Evolutionary conservation across 2,329 filamentous ascomycete species (phyloP), one percentile per base, ranked within the genome.

Genomic region (Metarhizium sp.): DNA sequence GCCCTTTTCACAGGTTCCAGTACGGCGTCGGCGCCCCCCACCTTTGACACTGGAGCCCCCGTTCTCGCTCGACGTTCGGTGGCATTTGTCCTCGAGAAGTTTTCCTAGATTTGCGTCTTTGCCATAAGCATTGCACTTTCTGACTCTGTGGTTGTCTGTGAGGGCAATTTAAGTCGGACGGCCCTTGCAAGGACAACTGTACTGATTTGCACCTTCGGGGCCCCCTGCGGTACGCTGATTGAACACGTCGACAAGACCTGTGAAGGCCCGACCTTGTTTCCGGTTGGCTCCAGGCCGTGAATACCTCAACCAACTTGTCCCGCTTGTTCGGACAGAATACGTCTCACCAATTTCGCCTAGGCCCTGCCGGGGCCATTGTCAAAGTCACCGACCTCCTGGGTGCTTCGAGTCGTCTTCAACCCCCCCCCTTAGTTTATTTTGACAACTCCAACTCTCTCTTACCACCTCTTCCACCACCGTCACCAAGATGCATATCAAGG

Each of bases 401-500:
- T 29, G 45, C 46, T 48, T 52, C 32, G 20, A n/a, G 18, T 50
- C 16, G 8, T 16, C n/a, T 20, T 25, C 25, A 25, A 25, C 7
- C 29, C 40, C 6, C 6, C 25, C 20, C n/a, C 10, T 25, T n/a
- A 25, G 18, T 40, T 40, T n/a, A 11, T 40, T 32, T 29, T 20
- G 16, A 16, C 43, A 30, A 29, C 38, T 14, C 42, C 18, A 18
- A 29, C 20, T 18, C 49, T 10, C 20, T 49, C 14, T 57, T 40
- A 5, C 30, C 18, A 32, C 14, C 49, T 16, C 46, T 10, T 18
- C 29, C 30, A 29, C n/a, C 56, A 54, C 59, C 34, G 32, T 34
- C 32, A 56, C 60, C 80, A 86, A 69, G 61, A 97, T 99, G 92
- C 94, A 97, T 75, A 92, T 99, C 79, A 89, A 87, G 63, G 85